phyloP scores from a whole-genome alignment of 345 rosid genomes.

The Moringa oleifera region DNA sequence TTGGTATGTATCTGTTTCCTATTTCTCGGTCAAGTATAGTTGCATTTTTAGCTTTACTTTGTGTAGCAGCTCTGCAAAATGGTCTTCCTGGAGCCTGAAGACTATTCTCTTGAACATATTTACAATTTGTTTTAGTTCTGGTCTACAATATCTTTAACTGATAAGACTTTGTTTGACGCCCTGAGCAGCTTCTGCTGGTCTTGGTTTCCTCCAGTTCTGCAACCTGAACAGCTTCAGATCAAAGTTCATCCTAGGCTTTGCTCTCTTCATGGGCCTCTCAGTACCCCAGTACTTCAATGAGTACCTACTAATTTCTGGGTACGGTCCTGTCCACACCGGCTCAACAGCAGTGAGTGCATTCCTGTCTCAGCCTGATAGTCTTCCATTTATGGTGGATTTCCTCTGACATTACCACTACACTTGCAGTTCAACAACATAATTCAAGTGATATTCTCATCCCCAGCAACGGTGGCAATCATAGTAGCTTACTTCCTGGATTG shows the following conservation, averaged over 20 bases:
- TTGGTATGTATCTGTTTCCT: conserved; percentile 48
- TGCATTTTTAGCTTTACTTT: background rate
- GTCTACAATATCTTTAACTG: background rate
- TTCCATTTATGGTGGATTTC: background rate
- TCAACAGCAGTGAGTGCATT: conserved; percentile 50
- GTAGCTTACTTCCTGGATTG: conserved; percentile 56
- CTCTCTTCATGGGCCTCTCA: conserved; percentile 85
- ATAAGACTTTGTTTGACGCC: conserved; percentile 3
- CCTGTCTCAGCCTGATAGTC: too few species aligned
- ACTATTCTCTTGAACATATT: too few species aligned
- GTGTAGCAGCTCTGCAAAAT: too few species aligned
- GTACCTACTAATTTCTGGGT: conserved; percentile 48
- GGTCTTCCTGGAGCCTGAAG: too few species aligned
- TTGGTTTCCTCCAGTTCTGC: conserved; percentile 78
- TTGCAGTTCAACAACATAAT: conserved; percentile 78
- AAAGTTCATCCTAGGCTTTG: conserved; percentile 71
- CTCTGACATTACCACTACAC: background rate
- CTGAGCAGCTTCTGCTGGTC: conserved; percentile 71
- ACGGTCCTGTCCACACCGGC: conserved; percentile 62
- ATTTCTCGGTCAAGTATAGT: background rate
- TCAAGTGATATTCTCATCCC: conserved; percentile 87
- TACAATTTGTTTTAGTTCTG: background rate
- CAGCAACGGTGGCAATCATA: conserved; percentile 63
- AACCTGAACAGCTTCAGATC: conserved; percentile 82
- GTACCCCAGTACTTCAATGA: conserved; percentile 75